Percentiles rank a stretch among this genome's conserved stretches.
Evolutionary conservation across 2,329 filamentous ascomycete genomes (phyloP).

Genomic region (Phaeosphaeria sp.): DNA sequence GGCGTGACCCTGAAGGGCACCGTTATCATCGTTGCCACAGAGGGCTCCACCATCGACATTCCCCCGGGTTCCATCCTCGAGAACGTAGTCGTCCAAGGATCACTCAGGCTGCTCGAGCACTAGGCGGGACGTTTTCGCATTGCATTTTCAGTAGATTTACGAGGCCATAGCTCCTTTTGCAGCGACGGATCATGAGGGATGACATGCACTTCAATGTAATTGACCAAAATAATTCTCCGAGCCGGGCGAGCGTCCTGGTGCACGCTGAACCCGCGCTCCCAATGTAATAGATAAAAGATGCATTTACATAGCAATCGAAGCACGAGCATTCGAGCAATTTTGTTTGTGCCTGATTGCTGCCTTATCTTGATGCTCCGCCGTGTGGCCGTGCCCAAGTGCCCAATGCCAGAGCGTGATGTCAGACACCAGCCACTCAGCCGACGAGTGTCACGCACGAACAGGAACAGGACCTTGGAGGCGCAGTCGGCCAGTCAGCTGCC

Average conservation of each 20-base stretch:
- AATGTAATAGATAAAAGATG: constrained; percentile 37
- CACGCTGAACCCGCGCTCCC: constrained; percentile 19
- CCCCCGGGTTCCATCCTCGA: constrained; percentile 96
- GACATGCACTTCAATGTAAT: constrained; percentile 32
- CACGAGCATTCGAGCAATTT: background rate
- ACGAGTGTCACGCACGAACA: constrained; percentile 19
- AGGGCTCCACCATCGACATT: constrained; percentile 97
- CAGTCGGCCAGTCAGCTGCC: constrained; percentile 34
- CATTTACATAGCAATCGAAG: constrained; percentile 10
- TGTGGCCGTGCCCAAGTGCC: constrained; percentile 13
- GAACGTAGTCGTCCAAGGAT: constrained; percentile 98
- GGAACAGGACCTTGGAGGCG: constrained; percentile 30
- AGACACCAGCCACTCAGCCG: constrained; percentile 21
- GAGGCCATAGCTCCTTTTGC: constrained; percentile 28
- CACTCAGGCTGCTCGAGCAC: constrained; percentile 77
- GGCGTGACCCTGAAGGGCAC: constrained; percentile 97
- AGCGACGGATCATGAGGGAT: constrained; percentile 23
- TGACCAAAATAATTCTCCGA: constrained; percentile 14
- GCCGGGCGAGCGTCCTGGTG: constrained; percentile 19
- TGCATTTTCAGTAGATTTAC: constrained; percentile 32
- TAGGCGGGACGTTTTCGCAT: constrained; percentile 48
- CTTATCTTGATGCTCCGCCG: constrained; percentile 19
- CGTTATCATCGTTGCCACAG: constrained; percentile 97
- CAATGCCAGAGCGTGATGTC: constrained; percentile 21
- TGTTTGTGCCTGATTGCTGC: constrained; percentile 14